Evolutionary conservation across 2,329 filamentous ascomycete species (phyloP), one percentile per base, ranked within the genome.

Genomic region (Metarhizium sp.): DNA sequence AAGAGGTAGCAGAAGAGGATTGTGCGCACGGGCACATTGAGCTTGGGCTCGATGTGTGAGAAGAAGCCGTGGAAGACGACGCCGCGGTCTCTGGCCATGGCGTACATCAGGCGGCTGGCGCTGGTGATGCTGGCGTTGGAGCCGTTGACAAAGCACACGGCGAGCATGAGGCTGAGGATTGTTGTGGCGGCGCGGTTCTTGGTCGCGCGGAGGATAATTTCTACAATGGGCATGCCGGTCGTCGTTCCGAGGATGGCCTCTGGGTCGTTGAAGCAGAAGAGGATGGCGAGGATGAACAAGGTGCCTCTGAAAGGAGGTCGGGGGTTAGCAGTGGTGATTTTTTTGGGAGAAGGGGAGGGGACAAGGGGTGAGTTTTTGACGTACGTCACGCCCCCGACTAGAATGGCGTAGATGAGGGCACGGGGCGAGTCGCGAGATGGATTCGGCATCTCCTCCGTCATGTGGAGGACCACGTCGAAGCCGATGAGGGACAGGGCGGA

Each of bases 31-130:
- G 75, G 75, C 10, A 76, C 73, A 50, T 76, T 64, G 4, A 75
- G 70, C 3, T 58, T 61, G 0, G 70, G 67, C 16, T 67, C 60
- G 30, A 75, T 67, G 45, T 71, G 65, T 0, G 66, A 66, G n/a
- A 73, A 70, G 53, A 64, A 69, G n/a, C 61, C 46, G 36, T 64
- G 66, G 54, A 66, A 71, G 2, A 69, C 60, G 6, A 71, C 66
- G 7, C 71, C 74, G 45, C 66, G 68, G 54, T 77, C 76, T 52
- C 76, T 69, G 6, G 76, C 76, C 67, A 79, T 77, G 5, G 74
- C 65, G 57, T 67, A 77, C 13, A 74, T 58, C 14, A 78, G 66
- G 38, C 75, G 64, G 40, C 69, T 75, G 0, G 69, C 72, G 53
- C 68, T 73, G 8, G 73, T 76, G 7, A 75, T 66, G 43, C 71